Conservation (phyloP, 306 rosid genomes). For the Begonia fuchsioides region DNA sequence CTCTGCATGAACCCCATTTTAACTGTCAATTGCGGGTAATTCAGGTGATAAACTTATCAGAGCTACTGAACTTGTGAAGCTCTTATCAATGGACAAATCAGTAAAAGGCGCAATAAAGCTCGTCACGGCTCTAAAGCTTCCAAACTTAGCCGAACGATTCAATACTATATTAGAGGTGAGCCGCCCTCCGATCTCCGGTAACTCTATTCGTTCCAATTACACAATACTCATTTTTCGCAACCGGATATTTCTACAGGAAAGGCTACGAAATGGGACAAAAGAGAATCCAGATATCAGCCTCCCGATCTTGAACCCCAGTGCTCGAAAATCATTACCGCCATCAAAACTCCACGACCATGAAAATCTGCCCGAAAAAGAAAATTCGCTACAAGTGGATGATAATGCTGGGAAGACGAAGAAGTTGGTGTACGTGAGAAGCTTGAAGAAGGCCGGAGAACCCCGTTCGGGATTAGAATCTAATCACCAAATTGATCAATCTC, state of each 20-base stretch:
- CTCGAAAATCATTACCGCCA: constrained; percentile 16
- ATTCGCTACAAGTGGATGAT: constrained; percentile 14
- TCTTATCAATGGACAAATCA: constrained; percentile 71
- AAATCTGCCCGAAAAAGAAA: neutral
- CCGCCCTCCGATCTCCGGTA: neutral
- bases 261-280: constrained; percentile 37
- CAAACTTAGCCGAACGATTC: constrained; percentile 85
- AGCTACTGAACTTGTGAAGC: constrained; percentile 83
- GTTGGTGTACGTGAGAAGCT: constrained; percentile 7
- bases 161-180: constrained; percentile 70
- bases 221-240: too few species aligned
- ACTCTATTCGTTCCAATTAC: too few species aligned
- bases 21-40: constrained; percentile 1
- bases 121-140: constrained; percentile 79
- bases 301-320: constrained; percentile 17
- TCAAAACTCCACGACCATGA: constrained; percentile 44
- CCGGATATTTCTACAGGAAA: constrained; percentile 37
- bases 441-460: constrained; percentile 18
- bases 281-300: constrained; percentile 15
- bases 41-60: constrained; percentile 90
- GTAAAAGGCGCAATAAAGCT: constrained; percentile 91
- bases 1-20: too few species aligned
- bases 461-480: constrained; percentile 10
- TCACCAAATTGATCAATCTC: constrained; percentile 15
- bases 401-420: constrained; percentile 22